A percentile compares a stretch with the other conserved stretches of the same genome.
phyloP scores from a whole-genome alignment of 441 rosid species.

The Brassica hybrid region DNA sequence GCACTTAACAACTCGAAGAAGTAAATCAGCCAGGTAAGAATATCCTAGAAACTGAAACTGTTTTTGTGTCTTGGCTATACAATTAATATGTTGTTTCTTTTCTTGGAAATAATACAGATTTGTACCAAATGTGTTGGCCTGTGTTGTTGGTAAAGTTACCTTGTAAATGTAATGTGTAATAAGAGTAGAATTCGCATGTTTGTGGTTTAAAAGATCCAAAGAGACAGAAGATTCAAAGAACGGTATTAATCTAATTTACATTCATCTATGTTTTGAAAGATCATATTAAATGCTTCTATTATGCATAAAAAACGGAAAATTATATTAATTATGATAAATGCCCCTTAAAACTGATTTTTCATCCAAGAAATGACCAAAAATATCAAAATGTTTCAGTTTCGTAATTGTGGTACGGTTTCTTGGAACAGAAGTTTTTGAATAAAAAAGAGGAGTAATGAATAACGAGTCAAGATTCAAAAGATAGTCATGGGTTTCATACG shows the following conservation, averaged over 20 bases:
- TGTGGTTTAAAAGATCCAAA: neutral
- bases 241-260: neutral
- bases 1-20: slow-evolving; percentile 67
- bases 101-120: slow-evolving; percentile 26
- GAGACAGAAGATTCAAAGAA: neutral
- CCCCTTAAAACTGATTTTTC: neutral
- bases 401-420: slow-evolving; percentile 20
- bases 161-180: slow-evolving; percentile 37
- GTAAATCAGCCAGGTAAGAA: slow-evolving; percentile 43
- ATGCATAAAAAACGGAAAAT: neutral
- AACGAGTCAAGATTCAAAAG: slow-evolving; percentile 23
- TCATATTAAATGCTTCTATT: neutral
- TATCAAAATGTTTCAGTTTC: neutral
- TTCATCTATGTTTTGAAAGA: slow-evolving; percentile 4
- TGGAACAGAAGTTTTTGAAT: slow-evolving; percentile 24
- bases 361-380: neutral
- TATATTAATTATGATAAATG: neutral
- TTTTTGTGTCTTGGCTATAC: neutral
- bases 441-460: neutral
- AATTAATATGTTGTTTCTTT: neutral
- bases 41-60: neutral
- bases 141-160: slow-evolving; percentile 40
- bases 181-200: slow-evolving; percentile 28
- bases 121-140: slow-evolving; percentile 33
- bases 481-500: slow-evolving; percentile 8